Evolutionary conservation across 805 yeast species (phyloP).

Genomic region (Limtongia smithiae): DNA sequence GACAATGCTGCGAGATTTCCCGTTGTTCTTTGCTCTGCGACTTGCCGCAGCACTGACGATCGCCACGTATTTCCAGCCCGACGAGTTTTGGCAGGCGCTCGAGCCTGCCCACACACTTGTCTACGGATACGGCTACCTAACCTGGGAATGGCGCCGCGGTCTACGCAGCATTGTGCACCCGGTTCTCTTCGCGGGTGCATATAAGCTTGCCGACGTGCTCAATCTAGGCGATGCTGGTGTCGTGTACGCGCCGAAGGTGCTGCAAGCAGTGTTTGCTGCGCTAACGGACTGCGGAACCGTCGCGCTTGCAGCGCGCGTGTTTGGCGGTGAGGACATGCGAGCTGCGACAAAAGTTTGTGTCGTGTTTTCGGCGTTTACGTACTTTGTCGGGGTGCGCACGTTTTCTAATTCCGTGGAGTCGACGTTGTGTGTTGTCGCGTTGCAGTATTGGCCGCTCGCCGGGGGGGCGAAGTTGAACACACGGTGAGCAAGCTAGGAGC

Average conservation of each 20-base stretch:
- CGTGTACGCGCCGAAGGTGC: conserved; percentile 53
- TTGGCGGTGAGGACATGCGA: conserved; percentile 29
- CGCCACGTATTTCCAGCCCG: conserved; percentile 87
- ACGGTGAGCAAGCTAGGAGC: not conserved
- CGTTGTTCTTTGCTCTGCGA: conserved; percentile 43
- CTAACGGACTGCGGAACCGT: conserved; percentile 63
- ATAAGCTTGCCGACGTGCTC: conserved; percentile 38
- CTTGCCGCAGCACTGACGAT: conserved; percentile 60
- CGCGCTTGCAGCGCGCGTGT: conserved; percentile 43
- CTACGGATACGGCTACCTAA: conserved; percentile 74
- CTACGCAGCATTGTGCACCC: conserved; percentile 82
- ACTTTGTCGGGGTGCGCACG: conserved; percentile 75
- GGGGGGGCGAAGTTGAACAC: conserved; percentile 1
- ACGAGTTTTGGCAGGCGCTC: conserved; percentile 87
- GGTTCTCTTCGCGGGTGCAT: conserved; percentile 54
- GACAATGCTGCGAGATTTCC: too few relatives aligned
- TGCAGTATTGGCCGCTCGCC: conserved; percentile 71
- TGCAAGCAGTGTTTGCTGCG: conserved; percentile 68
- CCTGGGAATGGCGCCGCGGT: conserved; percentile 91
- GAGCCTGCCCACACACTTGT: conserved; percentile 83
- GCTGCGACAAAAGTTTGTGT: conserved; percentile 46
- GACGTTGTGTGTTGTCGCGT: conserved; percentile 61
- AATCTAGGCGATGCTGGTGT: conserved; percentile 42
- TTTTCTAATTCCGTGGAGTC: conserved; percentile 83
- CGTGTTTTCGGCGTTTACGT: conserved; percentile 69